Conservation (phyloP, 2,329 filamentous ascomycete genomes). For the Fusarium albosuccineum region DNA sequence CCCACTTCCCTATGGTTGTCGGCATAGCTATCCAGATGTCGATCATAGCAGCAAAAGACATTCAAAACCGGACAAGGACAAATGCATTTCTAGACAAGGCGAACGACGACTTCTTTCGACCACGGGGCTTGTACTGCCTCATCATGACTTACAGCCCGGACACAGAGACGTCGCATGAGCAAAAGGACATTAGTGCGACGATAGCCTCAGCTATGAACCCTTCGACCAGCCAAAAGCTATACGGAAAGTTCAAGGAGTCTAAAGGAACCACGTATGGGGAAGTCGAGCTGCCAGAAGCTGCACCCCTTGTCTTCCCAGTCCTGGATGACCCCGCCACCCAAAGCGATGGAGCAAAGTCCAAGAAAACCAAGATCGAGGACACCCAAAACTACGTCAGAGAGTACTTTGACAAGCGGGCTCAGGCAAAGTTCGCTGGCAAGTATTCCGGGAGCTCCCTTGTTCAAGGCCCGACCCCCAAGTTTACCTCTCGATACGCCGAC, state of each 20-base stretch:
- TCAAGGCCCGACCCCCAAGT: constrained; percentile 9
- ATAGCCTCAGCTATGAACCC: constrained; percentile 13
- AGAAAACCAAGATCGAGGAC: constrained; percentile 7
- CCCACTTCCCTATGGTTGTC: constrained; percentile 29
- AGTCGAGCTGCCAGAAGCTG: constrained; percentile 15
- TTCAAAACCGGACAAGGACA: constrained; percentile 19
- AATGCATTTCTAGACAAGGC: constrained; percentile 34
- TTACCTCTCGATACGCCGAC: constrained; percentile 28
- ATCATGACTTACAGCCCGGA: constrained; percentile 30
- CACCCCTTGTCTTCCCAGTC: constrained; percentile 14
- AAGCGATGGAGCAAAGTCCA: not conserved
- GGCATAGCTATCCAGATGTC: constrained; percentile 25
- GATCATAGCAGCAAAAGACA: constrained; percentile 16
- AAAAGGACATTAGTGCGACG: constrained; percentile 1
- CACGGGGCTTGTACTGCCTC: constrained; percentile 31
- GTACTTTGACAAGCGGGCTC: constrained; percentile 22
- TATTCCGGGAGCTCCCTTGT: constrained; percentile 5
- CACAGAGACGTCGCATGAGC: not conserved
- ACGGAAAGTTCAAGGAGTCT: constrained; percentile 4
- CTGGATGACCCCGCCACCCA: constrained; percentile 2
- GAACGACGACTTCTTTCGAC: constrained; percentile 28
- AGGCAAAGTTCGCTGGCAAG: constrained; percentile 16
- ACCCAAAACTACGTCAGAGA: constrained; percentile 13
- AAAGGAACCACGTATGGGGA: constrained; percentile 13
- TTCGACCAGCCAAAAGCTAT: constrained; percentile 2